A percentile compares a stretch with the other conserved stretches of the same genome.
Evolutionary conservation across 306 rosid species (phyloP).

Genomic region (Canavalia gladiata): DNA sequence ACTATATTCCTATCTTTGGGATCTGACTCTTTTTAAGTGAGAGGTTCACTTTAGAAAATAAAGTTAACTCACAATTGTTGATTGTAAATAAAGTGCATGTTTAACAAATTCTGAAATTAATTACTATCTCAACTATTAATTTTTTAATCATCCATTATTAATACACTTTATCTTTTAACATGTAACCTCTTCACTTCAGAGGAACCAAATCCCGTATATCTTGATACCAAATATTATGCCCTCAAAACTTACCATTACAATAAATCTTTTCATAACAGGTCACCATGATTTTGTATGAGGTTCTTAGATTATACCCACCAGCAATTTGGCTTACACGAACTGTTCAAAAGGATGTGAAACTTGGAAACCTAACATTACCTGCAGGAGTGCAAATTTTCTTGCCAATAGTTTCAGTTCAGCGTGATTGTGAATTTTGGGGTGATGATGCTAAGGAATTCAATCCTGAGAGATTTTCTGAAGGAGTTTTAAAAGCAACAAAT

Average conservation of each 20-base stretch:
- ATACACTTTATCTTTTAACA: too few relatives aligned
- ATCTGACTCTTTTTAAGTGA: too few relatives aligned
- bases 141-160: too few relatives aligned
- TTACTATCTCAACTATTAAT: too few relatives aligned
- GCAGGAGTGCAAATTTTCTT: neutral
- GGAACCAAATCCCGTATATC: too few relatives aligned
- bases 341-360: constrained; percentile 32
- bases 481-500: constrained; percentile 52
- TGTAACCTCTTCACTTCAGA: too few relatives aligned
- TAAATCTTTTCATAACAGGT: constrained; percentile 19
- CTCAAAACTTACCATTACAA: neutral
- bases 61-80: too few relatives aligned
- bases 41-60: too few relatives aligned
- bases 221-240: neutral
- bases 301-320: constrained; percentile 70
- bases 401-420: constrained; percentile 48
- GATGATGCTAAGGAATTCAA: constrained; percentile 55
- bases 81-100: too few relatives aligned
- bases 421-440: constrained; percentile 49
- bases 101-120: too few relatives aligned
- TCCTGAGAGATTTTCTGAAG: constrained; percentile 61
- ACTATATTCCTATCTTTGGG: neutral
- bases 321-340: neutral
- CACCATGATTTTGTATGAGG: constrained; percentile 67
- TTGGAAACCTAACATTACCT: constrained; percentile 52